phyloP scores from a whole-genome alignment of 1,139 yeast genomes.

The Blastobotrys proliferans region DNA sequence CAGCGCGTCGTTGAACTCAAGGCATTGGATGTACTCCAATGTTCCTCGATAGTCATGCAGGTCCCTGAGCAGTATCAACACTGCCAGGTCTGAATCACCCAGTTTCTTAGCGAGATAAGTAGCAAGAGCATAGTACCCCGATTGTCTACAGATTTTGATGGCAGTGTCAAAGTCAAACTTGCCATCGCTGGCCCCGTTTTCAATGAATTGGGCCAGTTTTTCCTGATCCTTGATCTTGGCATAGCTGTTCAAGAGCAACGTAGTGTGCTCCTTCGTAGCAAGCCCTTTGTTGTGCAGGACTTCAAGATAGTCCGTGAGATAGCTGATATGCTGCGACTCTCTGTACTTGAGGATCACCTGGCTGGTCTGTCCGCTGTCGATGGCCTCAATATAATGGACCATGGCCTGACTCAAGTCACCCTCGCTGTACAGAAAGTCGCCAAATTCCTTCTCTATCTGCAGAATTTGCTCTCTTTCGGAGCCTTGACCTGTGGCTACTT shows the following conservation, averaged over 20 bases:
- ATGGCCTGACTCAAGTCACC: conserved; percentile 68
- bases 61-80: conserved; percentile 70
- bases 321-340: conserved; percentile 72
- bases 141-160: conserved; percentile 70
- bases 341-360: conserved; percentile 77
- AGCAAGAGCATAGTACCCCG: conserved; percentile 67
- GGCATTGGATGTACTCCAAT: conserved; percentile 60
- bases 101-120: conserved; percentile 65
- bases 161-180: conserved; percentile 68
- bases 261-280: conserved; percentile 75
- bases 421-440: conserved; percentile 63
- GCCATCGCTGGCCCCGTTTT: conserved; percentile 38
- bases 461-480: conserved; percentile 42
- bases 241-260: conserved; percentile 74
- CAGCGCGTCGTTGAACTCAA: conserved; percentile 75
- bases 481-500: conserved; percentile 51
- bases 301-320: conserved; percentile 63
- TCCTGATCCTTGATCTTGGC: conserved; percentile 68
- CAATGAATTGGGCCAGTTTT: conserved; percentile 58
- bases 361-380: conserved; percentile 52
- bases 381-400: conserved; percentile 56
- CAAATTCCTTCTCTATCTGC: conserved; percentile 62
- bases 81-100: conserved; percentile 71
- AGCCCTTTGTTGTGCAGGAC: conserved; percentile 49
- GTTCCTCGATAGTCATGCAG: conserved; percentile 60